A percentile compares a stretch with the other conserved stretches of the same genome.
These are phyloP conservation scores for Vanrija sp. DNA, from an alignment of 1,284 basidiomycete genomes.

Conservation along the genomic window DNA sequence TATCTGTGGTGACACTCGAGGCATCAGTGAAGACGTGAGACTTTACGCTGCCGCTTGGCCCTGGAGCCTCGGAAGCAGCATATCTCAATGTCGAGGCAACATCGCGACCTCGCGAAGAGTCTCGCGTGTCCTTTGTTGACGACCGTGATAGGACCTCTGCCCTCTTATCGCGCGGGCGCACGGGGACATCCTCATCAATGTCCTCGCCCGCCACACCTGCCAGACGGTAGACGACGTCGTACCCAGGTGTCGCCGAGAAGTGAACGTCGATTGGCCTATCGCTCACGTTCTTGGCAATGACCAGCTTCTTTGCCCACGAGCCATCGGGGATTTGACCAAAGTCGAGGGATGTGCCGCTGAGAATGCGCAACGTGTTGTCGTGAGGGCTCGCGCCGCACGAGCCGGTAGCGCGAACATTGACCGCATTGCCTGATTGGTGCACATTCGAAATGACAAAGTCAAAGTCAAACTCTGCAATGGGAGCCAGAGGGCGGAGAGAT, in stretches of 20 bases:
- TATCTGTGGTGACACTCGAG: background rate
- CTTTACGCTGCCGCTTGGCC: background rate
- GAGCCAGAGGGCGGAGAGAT: slow-evolving; percentile 28
- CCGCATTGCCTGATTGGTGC: slow-evolving; percentile 41
- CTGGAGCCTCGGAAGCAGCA: background rate
- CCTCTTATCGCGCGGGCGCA: slow-evolving; percentile 16
- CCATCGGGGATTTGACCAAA: slow-evolving; percentile 53
- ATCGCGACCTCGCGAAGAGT: background rate
- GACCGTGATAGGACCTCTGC: slow-evolving; percentile 23
- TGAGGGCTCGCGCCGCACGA: slow-evolving; percentile 31
- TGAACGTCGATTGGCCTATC: slow-evolving; percentile 51
- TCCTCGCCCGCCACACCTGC: slow-evolving; percentile 49
- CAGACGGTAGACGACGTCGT: slow-evolving; percentile 52
- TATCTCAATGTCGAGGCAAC: background rate
- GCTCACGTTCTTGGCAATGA: slow-evolving; percentile 51
- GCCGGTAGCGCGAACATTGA: slow-evolving; percentile 39
- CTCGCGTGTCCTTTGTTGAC: slow-evolving; percentile 30
- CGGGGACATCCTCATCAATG: slow-evolving; percentile 39
- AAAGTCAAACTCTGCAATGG: slow-evolving; percentile 39
- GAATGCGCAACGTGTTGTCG: slow-evolving; percentile 49
- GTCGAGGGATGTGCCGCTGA: slow-evolving; percentile 50
- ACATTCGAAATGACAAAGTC: slow-evolving; percentile 45
- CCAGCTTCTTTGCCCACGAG: slow-evolving; percentile 51
- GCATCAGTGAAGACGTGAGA: slow-evolving; percentile 4
- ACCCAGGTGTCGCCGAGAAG: slow-evolving; percentile 48